A percentile compares a stretch with the other conserved stretches of the same genome.
phyloP scores from a whole-genome alignment of 1,284 basidiomycete genomes.

The Phaffia rhodozyma region DNA sequence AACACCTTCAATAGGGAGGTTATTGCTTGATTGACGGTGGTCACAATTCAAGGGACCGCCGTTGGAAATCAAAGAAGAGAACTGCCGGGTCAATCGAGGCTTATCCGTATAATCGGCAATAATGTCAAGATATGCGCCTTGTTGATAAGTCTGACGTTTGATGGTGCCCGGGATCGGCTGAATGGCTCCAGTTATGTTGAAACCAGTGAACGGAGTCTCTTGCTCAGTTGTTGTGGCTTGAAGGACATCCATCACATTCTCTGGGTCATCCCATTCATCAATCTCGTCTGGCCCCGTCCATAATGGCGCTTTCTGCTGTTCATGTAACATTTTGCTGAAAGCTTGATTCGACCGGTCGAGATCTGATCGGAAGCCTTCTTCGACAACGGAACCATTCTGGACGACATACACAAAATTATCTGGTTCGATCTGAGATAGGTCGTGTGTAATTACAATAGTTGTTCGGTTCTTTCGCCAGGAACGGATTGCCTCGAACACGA shows the following conservation, averaged over 20 bases:
- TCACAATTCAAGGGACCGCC: neutral
- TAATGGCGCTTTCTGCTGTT: constrained; percentile 32
- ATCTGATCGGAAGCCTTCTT: constrained; percentile 74
- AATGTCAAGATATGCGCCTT: constrained; percentile 23
- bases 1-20: neutral
- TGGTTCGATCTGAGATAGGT: constrained; percentile 65
- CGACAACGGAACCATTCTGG: constrained; percentile 64
- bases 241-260: constrained; percentile 33
- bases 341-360: constrained; percentile 40
- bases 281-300: constrained; percentile 24
- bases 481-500: constrained; percentile 81
- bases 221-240: constrained; percentile 19
- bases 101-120: constrained; percentile 27
- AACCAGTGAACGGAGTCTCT: neutral
- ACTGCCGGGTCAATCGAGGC: neutral
- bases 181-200: constrained; percentile 3
- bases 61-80: neutral
- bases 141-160: neutral
- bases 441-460: constrained; percentile 94
- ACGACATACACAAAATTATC: constrained; percentile 88
- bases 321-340: constrained; percentile 32
- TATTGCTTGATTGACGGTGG: neutral
- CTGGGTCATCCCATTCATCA: constrained; percentile 27
- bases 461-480: constrained; percentile 69
- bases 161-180: neutral